Conservation (phyloP, 805 yeast species). For the Barnettozyma siamensis region DNA sequence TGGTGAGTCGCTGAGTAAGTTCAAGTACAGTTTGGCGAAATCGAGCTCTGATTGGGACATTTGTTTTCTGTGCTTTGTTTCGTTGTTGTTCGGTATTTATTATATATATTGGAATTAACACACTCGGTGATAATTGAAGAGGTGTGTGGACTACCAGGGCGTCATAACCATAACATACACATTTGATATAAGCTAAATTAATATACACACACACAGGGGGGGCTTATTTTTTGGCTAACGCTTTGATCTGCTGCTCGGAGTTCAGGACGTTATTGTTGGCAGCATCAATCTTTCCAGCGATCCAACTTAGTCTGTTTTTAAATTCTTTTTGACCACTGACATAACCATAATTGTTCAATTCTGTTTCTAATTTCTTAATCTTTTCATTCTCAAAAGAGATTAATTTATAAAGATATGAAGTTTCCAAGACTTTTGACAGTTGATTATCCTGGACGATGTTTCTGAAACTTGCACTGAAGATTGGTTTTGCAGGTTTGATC, state of each 20-base stretch:
- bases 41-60: constrained; percentile 18
- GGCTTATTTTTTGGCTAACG: constrained; percentile 23
- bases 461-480: constrained; percentile 73
- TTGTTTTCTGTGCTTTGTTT: not conserved
- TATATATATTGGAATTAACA: too few species aligned
- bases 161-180: too few species aligned
- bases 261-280: constrained; percentile 47
- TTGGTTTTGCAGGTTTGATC: constrained; percentile 77
- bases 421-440: constrained; percentile 57
- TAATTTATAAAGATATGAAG: constrained; percentile 48
- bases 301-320: constrained; percentile 56
- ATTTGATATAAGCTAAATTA: too few species aligned
- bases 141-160: too few species aligned
- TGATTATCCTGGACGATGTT: constrained; percentile 53
- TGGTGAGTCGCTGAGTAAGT: constrained; percentile 15
- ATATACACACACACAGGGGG: too few species aligned
- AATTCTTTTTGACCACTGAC: constrained; percentile 49
- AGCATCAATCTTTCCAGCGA: constrained; percentile 59
- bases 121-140: too few species aligned
- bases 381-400: constrained; percentile 56
- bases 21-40: constrained; percentile 16
- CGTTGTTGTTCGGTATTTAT: too few species aligned
- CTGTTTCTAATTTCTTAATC: constrained; percentile 64
- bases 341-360: constrained; percentile 52
- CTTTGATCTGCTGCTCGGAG: constrained; percentile 40